Conservation (phyloP, 1,284 basidiomycete genomes). For the Microbotryum violaceum region DNA sequence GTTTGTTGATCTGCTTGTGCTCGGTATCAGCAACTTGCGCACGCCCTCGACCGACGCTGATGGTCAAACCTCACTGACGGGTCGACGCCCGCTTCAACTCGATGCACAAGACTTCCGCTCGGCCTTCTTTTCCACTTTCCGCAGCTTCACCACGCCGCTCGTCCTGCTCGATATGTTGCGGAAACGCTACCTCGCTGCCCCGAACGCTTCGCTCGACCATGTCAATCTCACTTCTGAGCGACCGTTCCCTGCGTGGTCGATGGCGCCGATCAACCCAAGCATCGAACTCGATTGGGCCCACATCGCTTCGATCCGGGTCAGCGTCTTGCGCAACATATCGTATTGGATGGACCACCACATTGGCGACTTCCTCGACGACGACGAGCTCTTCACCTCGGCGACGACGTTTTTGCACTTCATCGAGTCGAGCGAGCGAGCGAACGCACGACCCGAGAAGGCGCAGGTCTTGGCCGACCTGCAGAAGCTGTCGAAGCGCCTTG, state of each 20-base stretch:
- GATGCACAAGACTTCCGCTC: constrained; percentile 1
- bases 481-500: background rate
- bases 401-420: background rate
- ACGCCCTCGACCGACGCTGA: constrained; percentile 12
- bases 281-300: background rate
- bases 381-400: constrained; percentile 3
- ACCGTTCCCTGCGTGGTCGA: constrained; percentile 14
- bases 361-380: constrained; percentile 10
- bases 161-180: constrained; percentile 8
- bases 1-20: constrained; percentile 5
- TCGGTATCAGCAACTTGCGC: constrained; percentile 8
- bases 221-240: constrained; percentile 3
- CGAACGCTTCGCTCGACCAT: constrained; percentile 3
- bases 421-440: background rate
- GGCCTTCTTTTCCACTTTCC: constrained; percentile 7
- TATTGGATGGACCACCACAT: constrained; percentile 4
- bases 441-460: background rate
- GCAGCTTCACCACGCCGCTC: constrained; percentile 3
- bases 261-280: background rate
- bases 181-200: constrained; percentile 9
- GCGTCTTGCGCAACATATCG: constrained; percentile 1
- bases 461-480: background rate
- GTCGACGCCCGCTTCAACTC: constrained; percentile 1
- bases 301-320: constrained; percentile 2
- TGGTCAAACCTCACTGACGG: constrained; percentile 4